Conservation (phyloP, 257 asterid species). For the Prunella vulgaris region DNA sequence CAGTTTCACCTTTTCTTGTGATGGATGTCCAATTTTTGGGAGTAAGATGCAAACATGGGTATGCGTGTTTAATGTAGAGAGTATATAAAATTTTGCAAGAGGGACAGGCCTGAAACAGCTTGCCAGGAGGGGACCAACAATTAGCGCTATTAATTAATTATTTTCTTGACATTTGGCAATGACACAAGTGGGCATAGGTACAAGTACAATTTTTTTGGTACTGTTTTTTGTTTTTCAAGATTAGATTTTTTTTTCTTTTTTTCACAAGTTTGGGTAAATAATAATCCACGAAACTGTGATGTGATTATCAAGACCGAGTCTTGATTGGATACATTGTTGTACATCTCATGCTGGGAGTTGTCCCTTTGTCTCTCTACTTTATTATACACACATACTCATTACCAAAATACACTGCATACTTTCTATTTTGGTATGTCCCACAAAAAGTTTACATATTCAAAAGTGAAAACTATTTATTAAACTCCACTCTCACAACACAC, state of each 20-base stretch:
- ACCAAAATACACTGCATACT: too few species aligned
- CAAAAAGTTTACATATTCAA: too few species aligned
- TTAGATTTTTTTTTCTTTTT: not conserved
- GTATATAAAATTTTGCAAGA: constrained; percentile 1
- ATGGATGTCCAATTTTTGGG: constrained; percentile 14
- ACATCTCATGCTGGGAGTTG: too few species aligned
- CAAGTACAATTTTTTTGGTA: constrained; percentile 4
- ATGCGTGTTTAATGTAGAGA: not conserved
- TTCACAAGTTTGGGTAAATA: not conserved
- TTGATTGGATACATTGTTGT: not conserved
- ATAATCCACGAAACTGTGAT: not conserved
- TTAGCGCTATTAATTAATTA: not conserved
- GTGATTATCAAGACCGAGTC: constrained; percentile 9
- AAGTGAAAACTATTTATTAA: too few species aligned
- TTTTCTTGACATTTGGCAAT: constrained; percentile 13
- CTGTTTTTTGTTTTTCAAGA: not conserved
- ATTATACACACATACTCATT: too few species aligned
- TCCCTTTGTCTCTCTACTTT: too few species aligned
- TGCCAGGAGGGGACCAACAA: constrained; percentile 46
- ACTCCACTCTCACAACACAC: too few species aligned
- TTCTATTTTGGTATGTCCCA: too few species aligned
- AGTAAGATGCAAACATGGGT: not conserved
- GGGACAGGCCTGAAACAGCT: constrained; percentile 48
- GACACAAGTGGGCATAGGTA: constrained; percentile 21
- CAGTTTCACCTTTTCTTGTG: constrained; percentile 12